Evolutionary conservation across 176 grass and related monocot species (phyloP), one percentile per base, ranked within the genome.

Genomic region (Otatea glauca): DNA sequence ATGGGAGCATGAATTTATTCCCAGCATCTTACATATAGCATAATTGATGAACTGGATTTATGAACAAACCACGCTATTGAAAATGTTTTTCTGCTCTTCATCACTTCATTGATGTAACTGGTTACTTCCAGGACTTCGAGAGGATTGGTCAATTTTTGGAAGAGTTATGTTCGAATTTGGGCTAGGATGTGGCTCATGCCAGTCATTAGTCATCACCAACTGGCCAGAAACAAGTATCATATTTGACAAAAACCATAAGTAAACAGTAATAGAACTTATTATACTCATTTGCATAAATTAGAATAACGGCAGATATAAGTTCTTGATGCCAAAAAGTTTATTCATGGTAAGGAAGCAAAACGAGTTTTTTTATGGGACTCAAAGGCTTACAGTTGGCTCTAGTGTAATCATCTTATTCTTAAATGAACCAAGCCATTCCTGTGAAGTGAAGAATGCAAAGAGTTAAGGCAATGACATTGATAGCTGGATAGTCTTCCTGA

Each of bases 351-450:
- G 7, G 54, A 61, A 61, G 42, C 18, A 71, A 62, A 37, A 66
- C 18, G 6, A 70, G 38, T 72, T 74, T 38, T 62, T 75, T 66
- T 45, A 68, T 5, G 27, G 61, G 53, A 34, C 83, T 39, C 49
- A 72, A 80, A 86, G 69, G 64, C 92, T 88, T 85, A 94, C 92
- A 75, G 51, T 42, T 85, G 58, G 29, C 37, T 70, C 72, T 73
- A 15, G 39, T 80, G 35, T 43, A 67, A 24, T 69, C 45, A 24
- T 69, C 45, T 85, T 79, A 83, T 75, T 80, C 65, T 59, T 85
- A 39, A 83, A 51, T 25, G 75, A 85, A 54, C 42, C 35, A 73
- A 92, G 51, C 89, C 92, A 94, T 27, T 85, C 89, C 89, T 94
- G 76, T 17, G 17, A 24, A 79, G 32, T n/a, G 61, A 53, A 55